phyloP scores from a whole-genome alignment of 2,329 filamentous ascomycete genomes.

The Achaetomium macrosporum region DNA sequence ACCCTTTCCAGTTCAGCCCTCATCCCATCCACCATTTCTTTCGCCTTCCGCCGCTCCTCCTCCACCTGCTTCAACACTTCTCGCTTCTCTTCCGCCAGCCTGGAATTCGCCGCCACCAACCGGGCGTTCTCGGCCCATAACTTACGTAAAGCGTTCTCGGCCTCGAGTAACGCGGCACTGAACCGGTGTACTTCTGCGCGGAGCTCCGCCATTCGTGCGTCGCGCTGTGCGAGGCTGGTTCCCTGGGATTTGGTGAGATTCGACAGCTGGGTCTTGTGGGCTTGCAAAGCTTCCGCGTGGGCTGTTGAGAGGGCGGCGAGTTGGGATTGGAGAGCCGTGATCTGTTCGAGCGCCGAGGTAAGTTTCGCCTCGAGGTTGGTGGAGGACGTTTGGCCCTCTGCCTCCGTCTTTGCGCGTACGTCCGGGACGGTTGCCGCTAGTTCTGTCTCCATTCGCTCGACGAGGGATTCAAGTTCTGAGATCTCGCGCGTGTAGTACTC shows the following conservation, averaged over 20 bases:
- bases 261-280: constrained; percentile 26
- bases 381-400: constrained; percentile 22
- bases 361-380: constrained; percentile 41
- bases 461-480: constrained; percentile 46
- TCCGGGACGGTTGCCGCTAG: constrained; percentile 12
- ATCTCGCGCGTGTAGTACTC: constrained; percentile 51
- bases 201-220: constrained; percentile 46
- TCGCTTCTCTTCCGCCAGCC: constrained; percentile 42
- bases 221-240: constrained; percentile 43
- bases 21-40: constrained; percentile 43
- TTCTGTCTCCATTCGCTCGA: constrained; percentile 43
- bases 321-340: constrained; percentile 35
- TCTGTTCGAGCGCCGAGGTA: constrained; percentile 34
- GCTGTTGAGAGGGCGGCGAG: constrained; percentile 32
- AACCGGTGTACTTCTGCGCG: constrained; percentile 43
- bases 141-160: constrained; percentile 41
- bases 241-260: constrained; percentile 39
- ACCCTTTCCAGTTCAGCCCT: constrained; percentile 46
- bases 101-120: constrained; percentile 27
- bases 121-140: constrained; percentile 43
- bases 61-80: constrained; percentile 33
- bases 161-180: constrained; percentile 39
- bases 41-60: constrained; percentile 36
- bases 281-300: constrained; percentile 27
- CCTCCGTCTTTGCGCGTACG: background rate